Evolutionary conservation across 1,284 basidiomycete genomes (phyloP).

Genomic region (Salmacisia buchloeana): DNA sequence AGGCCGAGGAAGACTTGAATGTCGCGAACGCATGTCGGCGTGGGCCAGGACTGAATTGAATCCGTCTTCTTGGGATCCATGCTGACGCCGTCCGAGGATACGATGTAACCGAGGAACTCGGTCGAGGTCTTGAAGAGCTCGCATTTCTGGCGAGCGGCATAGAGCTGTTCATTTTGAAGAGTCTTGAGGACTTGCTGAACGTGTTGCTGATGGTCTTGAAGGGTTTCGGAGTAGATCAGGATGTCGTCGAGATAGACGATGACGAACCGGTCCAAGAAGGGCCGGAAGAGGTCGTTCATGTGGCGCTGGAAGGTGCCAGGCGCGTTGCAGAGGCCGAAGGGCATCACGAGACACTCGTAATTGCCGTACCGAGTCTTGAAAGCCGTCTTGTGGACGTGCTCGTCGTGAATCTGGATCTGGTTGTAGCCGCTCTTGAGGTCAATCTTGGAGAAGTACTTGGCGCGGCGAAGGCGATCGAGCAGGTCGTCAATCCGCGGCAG

Average conservation of each 20-base stretch:
- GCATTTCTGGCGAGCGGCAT: conserved; percentile 16
- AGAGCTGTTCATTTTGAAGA: conserved; percentile 32
- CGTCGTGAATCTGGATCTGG: conserved; percentile 49
- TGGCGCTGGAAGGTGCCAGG: conserved; percentile 42
- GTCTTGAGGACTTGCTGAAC: conserved; percentile 50
- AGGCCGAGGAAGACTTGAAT: conserved; percentile 13
- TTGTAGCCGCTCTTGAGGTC: conserved; percentile 50
- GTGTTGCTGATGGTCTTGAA: conserved; percentile 51
- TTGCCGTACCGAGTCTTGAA: conserved; percentile 10
- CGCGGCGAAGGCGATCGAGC: conserved; percentile 45
- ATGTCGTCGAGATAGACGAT: conserved; percentile 56
- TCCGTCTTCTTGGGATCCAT: conserved; percentile 55
- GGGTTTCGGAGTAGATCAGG: conserved; percentile 52
- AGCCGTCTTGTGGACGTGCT: conserved; percentile 50
- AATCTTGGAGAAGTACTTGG: conserved; percentile 50
- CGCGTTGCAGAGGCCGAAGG: conserved; percentile 12
- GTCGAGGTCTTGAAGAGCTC: conserved; percentile 22
- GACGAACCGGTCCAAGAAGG: conserved; percentile 51
- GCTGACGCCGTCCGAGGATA: conserved; percentile 44
- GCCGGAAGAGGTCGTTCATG: conserved; percentile 46
- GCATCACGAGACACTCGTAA: conserved; percentile 16
- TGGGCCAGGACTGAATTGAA: conserved; percentile 52
- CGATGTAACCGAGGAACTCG: conserved; percentile 54
- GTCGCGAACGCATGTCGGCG: conserved; percentile 42
- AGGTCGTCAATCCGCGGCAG: conserved; percentile 53